phyloP scores from a whole-genome alignment of 2,329 filamentous ascomycete genomes.

The Colletotrichum viniferum region DNA sequence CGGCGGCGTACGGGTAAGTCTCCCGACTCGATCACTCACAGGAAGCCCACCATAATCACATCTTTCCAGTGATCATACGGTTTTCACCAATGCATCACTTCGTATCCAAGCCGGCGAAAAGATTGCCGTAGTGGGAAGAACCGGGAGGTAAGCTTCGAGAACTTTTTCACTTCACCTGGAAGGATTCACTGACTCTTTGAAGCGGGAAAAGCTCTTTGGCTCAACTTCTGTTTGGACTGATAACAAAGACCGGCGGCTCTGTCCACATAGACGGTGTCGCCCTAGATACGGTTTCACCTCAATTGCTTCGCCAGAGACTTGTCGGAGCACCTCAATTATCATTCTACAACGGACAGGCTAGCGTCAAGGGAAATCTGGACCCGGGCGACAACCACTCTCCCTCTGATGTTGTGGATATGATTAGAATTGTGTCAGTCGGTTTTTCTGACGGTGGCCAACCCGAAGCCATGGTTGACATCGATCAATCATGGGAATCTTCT shows the following conservation, averaged over 20 bases:
- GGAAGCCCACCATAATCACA: background rate
- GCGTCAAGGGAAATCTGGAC: background rate
- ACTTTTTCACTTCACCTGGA: fast-evolving
- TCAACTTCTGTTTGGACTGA: background rate
- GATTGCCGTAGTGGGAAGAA: background rate
- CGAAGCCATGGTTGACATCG: background rate
- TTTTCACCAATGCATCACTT: background rate
- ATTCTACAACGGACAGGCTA: background rate
- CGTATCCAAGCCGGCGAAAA: background rate
- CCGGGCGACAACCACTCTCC: background rate
- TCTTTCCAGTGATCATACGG: background rate
- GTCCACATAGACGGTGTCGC: background rate
- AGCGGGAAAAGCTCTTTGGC: background rate
- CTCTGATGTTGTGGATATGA: background rate
- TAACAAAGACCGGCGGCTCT: background rate
- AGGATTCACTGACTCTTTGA: background rate
- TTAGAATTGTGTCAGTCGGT: background rate
- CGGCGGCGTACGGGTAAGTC: background rate
- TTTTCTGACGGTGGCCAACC: fast-evolving
- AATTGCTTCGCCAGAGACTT: background rate
- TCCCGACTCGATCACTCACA: background rate
- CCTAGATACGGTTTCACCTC: background rate
- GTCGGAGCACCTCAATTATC: background rate
- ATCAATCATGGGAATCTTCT: background rate
- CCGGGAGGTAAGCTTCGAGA: background rate